Base-by-base conservation (phyloP, 768 basidiomycete species). In the Hortiboletus flavorubellus region DNA sequence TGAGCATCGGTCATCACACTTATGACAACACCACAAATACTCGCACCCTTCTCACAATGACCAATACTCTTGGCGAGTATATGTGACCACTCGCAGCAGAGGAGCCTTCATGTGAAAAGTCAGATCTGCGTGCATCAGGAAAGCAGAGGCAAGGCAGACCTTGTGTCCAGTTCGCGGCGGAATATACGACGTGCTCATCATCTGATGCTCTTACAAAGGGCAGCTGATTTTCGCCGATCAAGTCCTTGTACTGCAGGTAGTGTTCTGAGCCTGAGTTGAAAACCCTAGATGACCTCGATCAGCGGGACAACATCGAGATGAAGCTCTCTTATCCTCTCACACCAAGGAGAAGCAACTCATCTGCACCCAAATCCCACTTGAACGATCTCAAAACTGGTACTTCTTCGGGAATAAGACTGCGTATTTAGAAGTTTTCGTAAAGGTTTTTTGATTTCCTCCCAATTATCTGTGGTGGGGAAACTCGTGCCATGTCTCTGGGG, bases 401-500 rank as follows among this genome's bases (percentile, higher is more conserved):
- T 62, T 3, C 73, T 65, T 47, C 84, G 80, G 0, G 66, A 68
- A 64, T 78, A 83, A 2, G 70, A 61, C 0, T 69, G 63, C 9
- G 76, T 85, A 0, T 75, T 63, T 53, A 81, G 65, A 1, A 93
- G 73, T 57, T 86, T 87, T 7, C 64, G 55, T 9, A 93, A 62
- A 0, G 85, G 77, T 5, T 64, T 56, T 16, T 68, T 58, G 9
- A 88, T 87, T 31, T 57, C 52, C 10, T 63, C 59, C 2, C 76
- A 66, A 11, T 80, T 77, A 2, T 76, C 74, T 0, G 65, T 59
- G 0, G 90, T 92, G 0, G 91, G 91, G 61, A 78, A 92, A 33
- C 91, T 82, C 1, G 89, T 83, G 3, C 90, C 91, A 63, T 94
- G 91, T 11, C 91, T 77, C 70, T 92, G 86, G 9, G 93, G 73